Base-by-base conservation (phyloP, 202 grass and related monocot genomes). In the Saccharum hybrid region DNA sequence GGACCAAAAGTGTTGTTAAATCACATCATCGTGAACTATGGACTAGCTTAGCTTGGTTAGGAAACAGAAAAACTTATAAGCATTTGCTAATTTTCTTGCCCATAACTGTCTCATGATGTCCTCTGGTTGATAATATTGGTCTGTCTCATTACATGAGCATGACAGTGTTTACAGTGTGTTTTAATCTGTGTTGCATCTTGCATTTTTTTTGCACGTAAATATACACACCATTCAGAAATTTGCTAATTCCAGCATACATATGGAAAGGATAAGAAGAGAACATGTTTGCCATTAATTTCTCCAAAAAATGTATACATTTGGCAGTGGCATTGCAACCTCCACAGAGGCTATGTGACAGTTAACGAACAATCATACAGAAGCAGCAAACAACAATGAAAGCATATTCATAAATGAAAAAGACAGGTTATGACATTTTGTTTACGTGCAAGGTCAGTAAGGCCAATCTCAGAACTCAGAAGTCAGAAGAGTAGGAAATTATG, bases 391-490 rank as follows among this genome's bases (percentile, higher is more conserved):
- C 7, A 81, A 39, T 10, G 10, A 71, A 45, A 72, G 52, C 10
- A 19, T n/a, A 68, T 45, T 8, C 26, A 52, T 63, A 82, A 64
- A 72, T 57, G 43, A 78, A 78, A 72, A 18, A 71, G 65, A 62
- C 23, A 51, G 6, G 12, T 43, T 52, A 75, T 3, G 7, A 13
- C 18, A 57, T 62, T 52, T 18, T n/a, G 8, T 19, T 51, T 5
- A 22, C 62, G 52, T 62, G 61, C 22, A 84, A 49, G 42, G 62
- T 75, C 19, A 15, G 83, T 67, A 84, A 79, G 14, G 65, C 62
- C 37, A 23, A 74, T 52, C 42, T 1, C 71, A 80, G 67, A 52
- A 19, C 6, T 51, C 48, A 49, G 42, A 41, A 15, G 0, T 51
- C 46, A 18, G 48, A 42, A 68, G n/a, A 18, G 43, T 46, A 67